Percentiles rank a stretch among this genome's conserved stretches.
Conservation (phyloP, 257 asterid species). For the Capsicum baccatum region DNA sequence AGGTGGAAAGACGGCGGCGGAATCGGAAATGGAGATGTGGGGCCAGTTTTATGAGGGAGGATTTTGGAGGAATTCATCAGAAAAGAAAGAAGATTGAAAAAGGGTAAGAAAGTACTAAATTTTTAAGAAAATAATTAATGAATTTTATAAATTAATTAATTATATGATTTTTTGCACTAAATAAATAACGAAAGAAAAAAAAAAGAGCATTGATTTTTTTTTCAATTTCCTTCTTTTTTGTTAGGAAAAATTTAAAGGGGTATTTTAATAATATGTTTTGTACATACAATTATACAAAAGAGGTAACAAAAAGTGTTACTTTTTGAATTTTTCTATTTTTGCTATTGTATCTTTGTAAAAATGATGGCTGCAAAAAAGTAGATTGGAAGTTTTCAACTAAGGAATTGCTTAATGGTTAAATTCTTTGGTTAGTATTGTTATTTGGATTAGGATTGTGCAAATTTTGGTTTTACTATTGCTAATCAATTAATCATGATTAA, state of each 20-base stretch:
- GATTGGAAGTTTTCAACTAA: not conserved
- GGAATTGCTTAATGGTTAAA: not conserved
- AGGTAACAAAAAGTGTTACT: not conserved
- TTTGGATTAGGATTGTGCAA: not conserved
- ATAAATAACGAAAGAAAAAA: not conserved
- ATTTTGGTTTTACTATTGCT: no score
- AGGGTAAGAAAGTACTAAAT: not conserved
- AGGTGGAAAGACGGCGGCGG: conserved; percentile 35
- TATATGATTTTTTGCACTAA: not conserved
- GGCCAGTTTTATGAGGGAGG: conserved; percentile 71
- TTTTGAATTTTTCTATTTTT: not conserved
- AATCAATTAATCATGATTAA: no score
- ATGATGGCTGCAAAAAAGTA: not conserved
- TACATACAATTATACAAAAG: not conserved
- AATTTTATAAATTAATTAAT: not conserved
- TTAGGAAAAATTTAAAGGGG: not conserved
- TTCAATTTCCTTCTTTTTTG: not conserved
- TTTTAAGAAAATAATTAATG: not conserved
- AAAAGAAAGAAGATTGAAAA: conserved; percentile 39
- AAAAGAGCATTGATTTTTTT: not conserved
- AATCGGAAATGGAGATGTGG: conserved; percentile 71
- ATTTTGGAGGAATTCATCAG: conserved; percentile 77
- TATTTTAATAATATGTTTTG: not conserved
- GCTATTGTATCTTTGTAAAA: not conserved
- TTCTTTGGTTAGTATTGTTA: not conserved